Conservation (phyloP, 2,329 filamentous ascomycete species). For the Macroventuria anomochaeta region DNA sequence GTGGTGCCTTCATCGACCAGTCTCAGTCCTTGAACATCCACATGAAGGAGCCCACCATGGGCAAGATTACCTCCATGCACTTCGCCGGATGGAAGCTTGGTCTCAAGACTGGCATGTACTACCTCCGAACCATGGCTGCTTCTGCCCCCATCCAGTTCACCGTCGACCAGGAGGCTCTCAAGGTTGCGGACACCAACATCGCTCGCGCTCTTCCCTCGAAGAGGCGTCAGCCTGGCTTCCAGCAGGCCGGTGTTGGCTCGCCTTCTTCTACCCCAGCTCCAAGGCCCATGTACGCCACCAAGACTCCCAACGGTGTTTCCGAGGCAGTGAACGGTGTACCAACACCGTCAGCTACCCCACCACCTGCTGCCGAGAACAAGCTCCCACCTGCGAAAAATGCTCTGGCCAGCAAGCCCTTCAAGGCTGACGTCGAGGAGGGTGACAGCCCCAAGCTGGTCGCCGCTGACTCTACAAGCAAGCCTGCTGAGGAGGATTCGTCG, state of each 20-base stretch:
- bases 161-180: slow-evolving; percentile 93
- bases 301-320: slow-evolving; percentile 54
- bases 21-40: slow-evolving; percentile 99
- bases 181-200: slow-evolving; percentile 81
- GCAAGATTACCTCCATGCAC: slow-evolving; percentile 99
- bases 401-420: slow-evolving; percentile 71
- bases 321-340: slow-evolving; percentile 64
- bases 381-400: slow-evolving; percentile 61
- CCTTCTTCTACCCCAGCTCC: slow-evolving; percentile 66
- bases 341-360: slow-evolving; percentile 73
- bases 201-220: slow-evolving; percentile 68
- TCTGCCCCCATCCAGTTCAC: slow-evolving; percentile 98
- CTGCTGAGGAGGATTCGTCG: slow-evolving; percentile 66
- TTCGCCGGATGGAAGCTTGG: slow-evolving; percentile 99
- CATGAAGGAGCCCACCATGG: slow-evolving; percentile 99
- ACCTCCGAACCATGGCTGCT: slow-evolving; percentile 95
- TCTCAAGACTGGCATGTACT: slow-evolving; percentile 99
- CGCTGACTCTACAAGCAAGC: slow-evolving; percentile 68
- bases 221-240: slow-evolving; percentile 63
- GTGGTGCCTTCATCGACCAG: slow-evolving; percentile 98
- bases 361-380: slow-evolving; percentile 57
- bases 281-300: slow-evolving; percentile 69
- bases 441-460: slow-evolving; percentile 80
- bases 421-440: slow-evolving; percentile 77
- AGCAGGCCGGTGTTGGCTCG: slow-evolving; percentile 46